Evolutionary conservation across 140 eudicot species (phyloP).

Genomic region (Oenanthe javanica): DNA sequence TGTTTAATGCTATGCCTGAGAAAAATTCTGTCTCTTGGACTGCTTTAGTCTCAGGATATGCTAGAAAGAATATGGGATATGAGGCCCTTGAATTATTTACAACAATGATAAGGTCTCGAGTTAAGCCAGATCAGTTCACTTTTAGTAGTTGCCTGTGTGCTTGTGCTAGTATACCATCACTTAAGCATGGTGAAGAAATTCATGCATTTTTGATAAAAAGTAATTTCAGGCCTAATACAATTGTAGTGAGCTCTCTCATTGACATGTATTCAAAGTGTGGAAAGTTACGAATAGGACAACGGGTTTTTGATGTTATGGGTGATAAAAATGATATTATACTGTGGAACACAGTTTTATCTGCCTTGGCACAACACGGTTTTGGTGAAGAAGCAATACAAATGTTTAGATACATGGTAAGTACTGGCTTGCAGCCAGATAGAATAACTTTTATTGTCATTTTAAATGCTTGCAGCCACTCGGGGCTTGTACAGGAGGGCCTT

Average conservation of each 20-base stretch:
- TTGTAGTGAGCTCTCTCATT: slow-evolving; percentile 62
- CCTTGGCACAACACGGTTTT: slow-evolving; percentile 71
- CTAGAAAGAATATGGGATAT: slow-evolving; percentile 39
- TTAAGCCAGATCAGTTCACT: slow-evolving; percentile 64
- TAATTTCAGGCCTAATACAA: slow-evolving; percentile 45
- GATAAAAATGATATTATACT: slow-evolving; percentile 37
- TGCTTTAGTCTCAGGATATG: slow-evolving; percentile 60
- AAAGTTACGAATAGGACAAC: slow-evolving; percentile 27
- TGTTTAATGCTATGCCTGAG: slow-evolving; percentile 53
- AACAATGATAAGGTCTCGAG: slow-evolving; percentile 29
- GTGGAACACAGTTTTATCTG: slow-evolving; percentile 84
- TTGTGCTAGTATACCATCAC: slow-evolving; percentile 47
- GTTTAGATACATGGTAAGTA: slow-evolving; percentile 43
- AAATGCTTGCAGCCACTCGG: slow-evolving; percentile 73
- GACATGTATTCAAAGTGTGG: slow-evolving; percentile 89
- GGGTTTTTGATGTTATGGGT: slow-evolving; percentile 32
- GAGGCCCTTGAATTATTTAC: slow-evolving; percentile 49
- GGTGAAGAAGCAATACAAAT: slow-evolving; percentile 41
- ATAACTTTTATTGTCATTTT: slow-evolving; percentile 52
- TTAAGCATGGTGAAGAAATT: slow-evolving; percentile 56
- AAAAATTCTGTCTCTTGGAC: slow-evolving; percentile 66
- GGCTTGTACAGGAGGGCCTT: slow-evolving; percentile 54
- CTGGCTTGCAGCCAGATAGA: slow-evolving; percentile 45
- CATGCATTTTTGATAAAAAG: slow-evolving; percentile 49
- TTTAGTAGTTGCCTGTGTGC: slow-evolving; percentile 61